Evolutionary conservation across 2,329 filamentous ascomycete genomes (phyloP), one percentile per base, ranked within the genome.

Genomic region (Xylaria multiplex): DNA sequence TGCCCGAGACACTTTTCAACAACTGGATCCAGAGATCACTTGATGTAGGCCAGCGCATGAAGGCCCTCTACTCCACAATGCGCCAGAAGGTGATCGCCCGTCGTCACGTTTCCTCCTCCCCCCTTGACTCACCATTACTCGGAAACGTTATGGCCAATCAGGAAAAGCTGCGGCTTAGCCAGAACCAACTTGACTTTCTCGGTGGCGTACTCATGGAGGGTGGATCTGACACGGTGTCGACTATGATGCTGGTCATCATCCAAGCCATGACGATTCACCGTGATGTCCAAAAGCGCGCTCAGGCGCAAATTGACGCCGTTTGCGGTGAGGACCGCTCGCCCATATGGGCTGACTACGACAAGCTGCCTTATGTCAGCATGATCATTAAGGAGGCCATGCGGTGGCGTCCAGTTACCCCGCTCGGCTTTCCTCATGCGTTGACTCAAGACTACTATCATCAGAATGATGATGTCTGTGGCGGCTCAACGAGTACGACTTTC

Each of bases 261-360:
- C 30, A 32, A 48, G 82, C 81, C 11, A 82, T 85, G 77, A 77
- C 76, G 4, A 67, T 82, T 32, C 77, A 78, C 57, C 78, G 76
- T 0, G 67, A 79, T 2, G 77, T 81, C 1, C 78, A 79, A 27
- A 70, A 72, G 30, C 79, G 76, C 53, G 82, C 81, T 1, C 79
- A 80, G 45, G 71, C 70, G 6, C 77, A 83, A 61, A 74, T 83
- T 16, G 80, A 82, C 62, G 49, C 63, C 0, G 75, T 82, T 5
- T 69, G 81, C 8, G 79, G 80, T 0, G 64, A 72, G 1, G 71
- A 78, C 22, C 72, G 80, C 6, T 63, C 75, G 2, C 81, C 81
- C 0, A 72, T 63, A 0, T 80, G 77, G 75, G 67, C 73, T 1
- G 81, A 83, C 69, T 76, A 76, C 45, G 62, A 69, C 4, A 70